Evolutionary conservation across 2,329 filamentous ascomycete genomes (phyloP), one percentile per base, ranked within the genome.

Genomic region (Aquanectria penicillioides): DNA sequence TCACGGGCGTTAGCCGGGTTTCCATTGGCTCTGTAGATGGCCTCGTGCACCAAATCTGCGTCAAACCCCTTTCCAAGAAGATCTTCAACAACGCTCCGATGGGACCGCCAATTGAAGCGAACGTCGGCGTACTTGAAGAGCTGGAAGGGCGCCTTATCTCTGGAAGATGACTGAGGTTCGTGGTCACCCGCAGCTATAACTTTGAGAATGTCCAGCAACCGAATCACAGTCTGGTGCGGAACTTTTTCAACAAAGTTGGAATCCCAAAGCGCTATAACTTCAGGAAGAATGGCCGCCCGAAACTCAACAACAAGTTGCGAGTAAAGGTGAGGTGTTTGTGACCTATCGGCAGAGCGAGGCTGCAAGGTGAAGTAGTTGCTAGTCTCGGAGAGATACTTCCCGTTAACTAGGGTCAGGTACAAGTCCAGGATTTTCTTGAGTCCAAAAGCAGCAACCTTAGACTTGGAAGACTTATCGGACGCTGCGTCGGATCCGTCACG

Each of bases 291-390:
- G 22, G 89, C 86, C 77, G 91, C 87, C 36, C 95, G 89, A 36
- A 98, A 78, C 73, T 98, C 94, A 6, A 98, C 88, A 12, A 97
- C 80, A 53, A 98, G 90, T 68, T 97, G 94, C 2, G 86, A 81
- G 12, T 88, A 83, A 9, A 81, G 71, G 18, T 78, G 76, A 3
- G 73, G 67, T 20, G 78, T 77, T 34, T 74, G 74, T 3, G 76
- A 76, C 36, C 82, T 75, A 13, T 83, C 81, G 5, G 68, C 62
- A 33, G 64, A 67, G n/a, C 75, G 73, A n/a, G 75, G 70, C 40
- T 75, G 71, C 17, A 86, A 73, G 50, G 75, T 80, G 52, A 81
- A 80, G n/a, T 78, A 76, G 22, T 89, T 87, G 26, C 83, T 79
- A 2, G 94, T 89, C 29, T 98, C 94, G n/a, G 83, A 83, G 49